Percentiles rank a stretch among this genome's conserved stretches.
Conservation (phyloP, 768 basidiomycete species). For the Trametes gibbosa region DNA sequence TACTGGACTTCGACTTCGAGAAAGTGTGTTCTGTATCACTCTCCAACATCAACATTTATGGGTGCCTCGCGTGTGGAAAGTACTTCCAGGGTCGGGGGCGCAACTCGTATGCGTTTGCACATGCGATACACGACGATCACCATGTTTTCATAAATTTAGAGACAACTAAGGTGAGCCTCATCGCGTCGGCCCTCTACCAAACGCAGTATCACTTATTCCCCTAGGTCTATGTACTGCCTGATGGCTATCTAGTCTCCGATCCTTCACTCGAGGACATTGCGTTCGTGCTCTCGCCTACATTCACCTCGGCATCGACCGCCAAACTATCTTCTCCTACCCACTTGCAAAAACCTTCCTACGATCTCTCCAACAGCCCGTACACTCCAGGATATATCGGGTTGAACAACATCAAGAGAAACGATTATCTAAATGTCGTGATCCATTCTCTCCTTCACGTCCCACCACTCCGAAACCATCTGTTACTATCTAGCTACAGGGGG, state of each 20-base stretch:
- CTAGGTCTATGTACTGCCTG: slow-evolving; percentile 95
- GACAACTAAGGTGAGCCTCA: slow-evolving; percentile 73
- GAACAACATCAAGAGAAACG: slow-evolving; percentile 97
- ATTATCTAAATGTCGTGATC: slow-evolving; percentile 96
- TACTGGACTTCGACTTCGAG: slow-evolving; percentile 98
- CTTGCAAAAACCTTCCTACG: slow-evolving; percentile 76
- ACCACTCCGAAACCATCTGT: slow-evolving; percentile 83
- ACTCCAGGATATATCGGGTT: slow-evolving; percentile 92
- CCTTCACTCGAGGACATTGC: slow-evolving; percentile 96
- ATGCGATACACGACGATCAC: slow-evolving; percentile 97
- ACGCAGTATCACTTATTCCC: slow-evolving; percentile 12
- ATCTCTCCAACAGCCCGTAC: slow-evolving; percentile 79
- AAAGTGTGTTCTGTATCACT: slow-evolving; percentile 96
- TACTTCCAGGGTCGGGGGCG: slow-evolving; percentile 97
- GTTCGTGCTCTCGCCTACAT: slow-evolving; percentile 85
- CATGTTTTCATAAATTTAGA: slow-evolving; percentile 97
- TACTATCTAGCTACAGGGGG: slow-evolving; percentile 69
- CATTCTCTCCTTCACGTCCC: slow-evolving; percentile 90
- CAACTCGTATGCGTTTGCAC: slow-evolving; percentile 92
- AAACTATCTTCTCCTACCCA: slow-evolving; percentile 56
- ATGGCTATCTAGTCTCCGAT: slow-evolving; percentile 95
- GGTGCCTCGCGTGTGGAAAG: slow-evolving; percentile 96
- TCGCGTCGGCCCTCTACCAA: not conserved
- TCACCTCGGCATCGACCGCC: slow-evolving; percentile 57
- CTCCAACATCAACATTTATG: slow-evolving; percentile 96